Evolutionary conservation across 2,329 filamentous ascomycete species (phyloP).

Genomic region (Trichoderma pleuroti): DNA sequence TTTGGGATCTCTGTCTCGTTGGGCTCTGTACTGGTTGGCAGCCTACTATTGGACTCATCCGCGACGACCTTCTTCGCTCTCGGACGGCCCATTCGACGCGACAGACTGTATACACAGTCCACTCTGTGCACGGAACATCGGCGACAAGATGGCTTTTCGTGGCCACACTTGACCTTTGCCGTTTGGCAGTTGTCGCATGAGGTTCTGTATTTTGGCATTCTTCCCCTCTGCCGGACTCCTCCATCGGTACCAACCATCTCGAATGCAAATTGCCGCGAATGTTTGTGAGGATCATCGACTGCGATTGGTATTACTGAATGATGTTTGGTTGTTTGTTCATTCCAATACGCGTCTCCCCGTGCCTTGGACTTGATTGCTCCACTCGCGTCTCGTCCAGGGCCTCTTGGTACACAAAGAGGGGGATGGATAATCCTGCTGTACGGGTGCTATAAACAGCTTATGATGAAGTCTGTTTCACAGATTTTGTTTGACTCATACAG

Average conservation of each 20-base stretch:
- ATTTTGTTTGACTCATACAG: not conserved
- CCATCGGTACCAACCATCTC: not conserved
- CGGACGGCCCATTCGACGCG: conserved; percentile 16
- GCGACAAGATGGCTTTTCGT: conserved; percentile 13
- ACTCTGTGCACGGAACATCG: conserved; percentile 4
- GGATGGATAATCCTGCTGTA: not conserved
- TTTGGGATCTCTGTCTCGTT: not conserved
- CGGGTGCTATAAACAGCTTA: not conserved
- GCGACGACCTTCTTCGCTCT: conserved; percentile 4
- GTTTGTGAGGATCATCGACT: not conserved
- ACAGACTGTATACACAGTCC: conserved; percentile 17
- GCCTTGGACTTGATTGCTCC: not conserved
- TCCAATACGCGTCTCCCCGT: not conserved
- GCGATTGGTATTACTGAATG: not conserved
- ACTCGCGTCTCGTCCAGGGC: too few relatives aligned
- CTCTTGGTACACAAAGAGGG: not conserved
- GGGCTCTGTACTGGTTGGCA: not conserved
- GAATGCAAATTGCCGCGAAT: not conserved
- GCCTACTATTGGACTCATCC: not conserved
- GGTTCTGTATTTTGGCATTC: conserved; percentile 10
- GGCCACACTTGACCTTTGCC: conserved; percentile 16
- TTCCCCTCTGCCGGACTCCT: not conserved
- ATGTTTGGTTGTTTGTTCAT: not conserved
- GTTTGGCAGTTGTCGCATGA: conserved; percentile 17
- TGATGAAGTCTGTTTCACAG: not conserved